phyloP scores from a whole-genome alignment of 1,139 yeast genomes.

The Lodderomyces orthopsilosis region DNA sequence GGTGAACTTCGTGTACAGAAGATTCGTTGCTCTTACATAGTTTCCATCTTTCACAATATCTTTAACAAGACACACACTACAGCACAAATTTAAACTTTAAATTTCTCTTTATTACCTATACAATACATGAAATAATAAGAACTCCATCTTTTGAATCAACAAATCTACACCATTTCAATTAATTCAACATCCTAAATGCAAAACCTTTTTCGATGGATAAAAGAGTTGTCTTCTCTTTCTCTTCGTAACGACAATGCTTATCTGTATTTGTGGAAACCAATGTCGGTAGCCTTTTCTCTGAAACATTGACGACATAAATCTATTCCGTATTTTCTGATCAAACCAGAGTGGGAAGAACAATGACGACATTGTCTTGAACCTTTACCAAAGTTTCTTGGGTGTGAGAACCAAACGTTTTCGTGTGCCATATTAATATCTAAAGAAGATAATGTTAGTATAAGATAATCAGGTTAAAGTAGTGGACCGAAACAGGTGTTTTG shows the following conservation, averaged over 20 bases:
- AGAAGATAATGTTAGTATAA: conserved; percentile 24
- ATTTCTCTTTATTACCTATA: conserved; percentile 1
- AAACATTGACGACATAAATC: conserved; percentile 99
- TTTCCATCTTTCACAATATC: too few species aligned
- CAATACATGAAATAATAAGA: conserved; percentile 1
- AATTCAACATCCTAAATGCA: too few species aligned
- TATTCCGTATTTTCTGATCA: conserved; percentile 99
- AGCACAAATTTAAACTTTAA: neutral
- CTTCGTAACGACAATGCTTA: too few species aligned
- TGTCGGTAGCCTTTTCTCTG: conserved; percentile 99
- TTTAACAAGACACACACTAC: neutral
- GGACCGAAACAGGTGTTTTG: neutral
- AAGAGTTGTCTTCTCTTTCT: neutral
- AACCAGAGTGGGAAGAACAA: conserved; percentile 98
- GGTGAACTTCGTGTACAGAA: too few species aligned
- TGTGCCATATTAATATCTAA: conserved; percentile 76
- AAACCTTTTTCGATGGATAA: too few species aligned
- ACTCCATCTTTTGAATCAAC: neutral
- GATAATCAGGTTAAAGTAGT: neutral
- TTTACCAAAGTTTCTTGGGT: conserved; percentile 99
- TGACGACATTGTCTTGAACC: conserved; percentile 99
- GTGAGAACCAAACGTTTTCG: conserved; percentile 99
- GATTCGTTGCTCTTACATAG: too few species aligned
- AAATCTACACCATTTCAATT: neutral
- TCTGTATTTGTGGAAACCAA: conserved; percentile 99